A percentile compares a stretch with the other conserved stretches of the same genome.
Conservation (phyloP, 2,329 filamentous ascomycete species). For the Fusarium sublunatum region DNA sequence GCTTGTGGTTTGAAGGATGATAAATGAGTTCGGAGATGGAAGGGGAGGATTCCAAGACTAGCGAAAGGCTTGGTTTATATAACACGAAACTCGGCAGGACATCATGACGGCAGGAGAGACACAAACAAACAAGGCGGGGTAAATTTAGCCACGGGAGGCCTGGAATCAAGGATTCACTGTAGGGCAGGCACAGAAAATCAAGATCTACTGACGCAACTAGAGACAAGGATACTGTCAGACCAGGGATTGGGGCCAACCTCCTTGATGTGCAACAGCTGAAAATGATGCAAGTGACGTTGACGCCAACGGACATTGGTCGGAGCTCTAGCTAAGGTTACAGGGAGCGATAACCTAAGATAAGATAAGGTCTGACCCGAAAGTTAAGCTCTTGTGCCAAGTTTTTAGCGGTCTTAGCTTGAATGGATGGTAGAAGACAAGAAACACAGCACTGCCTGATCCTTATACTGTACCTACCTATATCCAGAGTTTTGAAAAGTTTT, state of each 20-base stretch:
- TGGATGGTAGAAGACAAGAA: too few relatives aligned
- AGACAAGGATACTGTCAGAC: conserved; percentile 16
- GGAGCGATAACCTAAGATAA: conserved; percentile 27
- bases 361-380: conserved; percentile 16
- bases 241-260: neutral
- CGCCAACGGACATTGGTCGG: conserved; percentile 17
- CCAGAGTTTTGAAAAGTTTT: too few relatives aligned
- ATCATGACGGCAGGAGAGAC: conserved; percentile 3
- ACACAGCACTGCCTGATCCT: too few relatives aligned
- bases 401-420: neutral
- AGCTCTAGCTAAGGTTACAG: neutral
- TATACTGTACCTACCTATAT: too few relatives aligned
- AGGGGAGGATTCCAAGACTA: neutral
- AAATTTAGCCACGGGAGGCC: neutral
- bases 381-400: conserved; percentile 28
- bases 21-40: neutral
- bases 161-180: conserved; percentile 23
- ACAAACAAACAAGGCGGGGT: neutral
- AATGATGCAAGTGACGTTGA: conserved; percentile 39
- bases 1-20: neutral
- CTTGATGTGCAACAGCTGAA: conserved; percentile 26
- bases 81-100: neutral
- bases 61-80: conserved; percentile 22
- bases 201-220: conserved; percentile 37
- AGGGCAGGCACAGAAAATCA: neutral